phyloP scores from a whole-genome alignment of 768 basidiomycete genomes.

The Pleurotus tuoliensis region DNA sequence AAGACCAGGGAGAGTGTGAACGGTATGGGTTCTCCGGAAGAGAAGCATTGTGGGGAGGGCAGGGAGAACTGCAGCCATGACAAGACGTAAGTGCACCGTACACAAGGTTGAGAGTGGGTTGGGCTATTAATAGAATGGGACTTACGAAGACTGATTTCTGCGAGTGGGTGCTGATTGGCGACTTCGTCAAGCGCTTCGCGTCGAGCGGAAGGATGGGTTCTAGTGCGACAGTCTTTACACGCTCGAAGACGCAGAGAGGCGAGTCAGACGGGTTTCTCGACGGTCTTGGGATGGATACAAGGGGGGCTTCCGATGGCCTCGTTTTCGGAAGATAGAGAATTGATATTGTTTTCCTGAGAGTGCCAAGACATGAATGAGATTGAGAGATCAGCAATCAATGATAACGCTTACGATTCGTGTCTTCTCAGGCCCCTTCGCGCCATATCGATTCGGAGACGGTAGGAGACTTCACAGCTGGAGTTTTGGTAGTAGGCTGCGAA shows the following conservation, averaged over 20 bases:
- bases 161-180: slow-evolving; percentile 8
- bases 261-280: slow-evolving; percentile 15
- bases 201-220: slow-evolving; percentile 12
- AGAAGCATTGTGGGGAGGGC: slow-evolving; percentile 29
- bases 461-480: slow-evolving; percentile 30
- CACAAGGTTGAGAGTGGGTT: background rate
- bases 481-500: slow-evolving; percentile 23
- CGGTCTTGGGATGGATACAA: slow-evolving; percentile 26
- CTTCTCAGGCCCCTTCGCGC: slow-evolving; percentile 32
- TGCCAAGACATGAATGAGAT: too few species aligned
- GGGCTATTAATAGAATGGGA: slow-evolving; percentile 1
- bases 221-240: slow-evolving; percentile 26
- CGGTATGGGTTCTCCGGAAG: slow-evolving; percentile 38
- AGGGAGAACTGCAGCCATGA: slow-evolving; percentile 28
- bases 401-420: slow-evolving; percentile 32
- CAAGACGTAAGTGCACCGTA: background rate
- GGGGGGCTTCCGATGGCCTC: slow-evolving; percentile 28
- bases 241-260: slow-evolving; percentile 18
- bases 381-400: background rate
- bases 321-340: slow-evolving; percentile 42
- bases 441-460: slow-evolving; percentile 34
- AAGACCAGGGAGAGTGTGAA: slow-evolving; percentile 33
- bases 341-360: slow-evolving; percentile 25
- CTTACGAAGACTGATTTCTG: slow-evolving; percentile 25
- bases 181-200: background rate